phyloP scores from a whole-genome alignment of 2,329 filamentous ascomycete genomes.

The Aspergillus ustus region DNA sequence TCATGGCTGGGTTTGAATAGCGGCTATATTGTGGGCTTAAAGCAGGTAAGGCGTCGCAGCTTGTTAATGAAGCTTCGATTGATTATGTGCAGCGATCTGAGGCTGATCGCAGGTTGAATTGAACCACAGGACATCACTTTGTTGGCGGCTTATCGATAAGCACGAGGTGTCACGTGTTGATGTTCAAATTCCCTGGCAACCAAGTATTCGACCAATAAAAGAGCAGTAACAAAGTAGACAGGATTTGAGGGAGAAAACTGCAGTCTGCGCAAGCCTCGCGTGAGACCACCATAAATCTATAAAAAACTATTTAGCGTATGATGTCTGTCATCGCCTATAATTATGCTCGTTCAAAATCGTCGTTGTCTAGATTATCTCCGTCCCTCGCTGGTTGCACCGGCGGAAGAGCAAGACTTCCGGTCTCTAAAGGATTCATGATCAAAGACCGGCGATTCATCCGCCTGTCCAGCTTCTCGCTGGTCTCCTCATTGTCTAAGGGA shows the following conservation, averaged over 20 bases:
- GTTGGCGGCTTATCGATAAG: constrained; percentile 17
- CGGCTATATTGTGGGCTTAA: neutral
- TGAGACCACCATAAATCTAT: constrained; percentile 25
- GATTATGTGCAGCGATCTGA: neutral
- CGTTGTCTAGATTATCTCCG: constrained; percentile 41
- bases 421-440: constrained; percentile 57
- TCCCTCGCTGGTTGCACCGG: constrained; percentile 35
- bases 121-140: neutral
- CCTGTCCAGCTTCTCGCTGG: constrained; percentile 61
- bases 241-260: neutral
- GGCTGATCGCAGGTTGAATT: neutral
- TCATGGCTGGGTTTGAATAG: constrained; percentile 33
- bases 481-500: constrained; percentile 42
- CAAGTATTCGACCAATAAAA: neutral
- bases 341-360: constrained; percentile 54
- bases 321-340: constrained; percentile 19
- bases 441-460: constrained; percentile 61
- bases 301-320: constrained; percentile 25
- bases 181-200: neutral
- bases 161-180: constrained; percentile 1
- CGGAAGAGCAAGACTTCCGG: constrained; percentile 52
- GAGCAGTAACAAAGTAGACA: neutral
- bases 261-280: constrained; percentile 5
- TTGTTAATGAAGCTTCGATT: neutral
- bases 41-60: neutral